These are phyloP conservation scores for Coccomyxa subellipsoidea DNA, from an alignment of 163 green algal species.

Conservation along the genomic window DNA sequence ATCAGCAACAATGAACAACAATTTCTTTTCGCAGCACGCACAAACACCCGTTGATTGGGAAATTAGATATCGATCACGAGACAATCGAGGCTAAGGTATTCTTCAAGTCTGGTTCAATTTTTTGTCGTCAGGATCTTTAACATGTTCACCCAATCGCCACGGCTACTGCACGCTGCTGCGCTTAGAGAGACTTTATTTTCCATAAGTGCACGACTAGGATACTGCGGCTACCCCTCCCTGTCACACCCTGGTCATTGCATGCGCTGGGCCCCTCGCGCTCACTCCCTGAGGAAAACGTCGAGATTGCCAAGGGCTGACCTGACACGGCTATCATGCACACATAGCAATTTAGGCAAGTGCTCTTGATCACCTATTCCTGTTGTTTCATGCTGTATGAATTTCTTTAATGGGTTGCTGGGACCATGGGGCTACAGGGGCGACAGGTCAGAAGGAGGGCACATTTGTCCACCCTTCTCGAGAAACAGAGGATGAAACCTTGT, in stretches of 20 bases:
- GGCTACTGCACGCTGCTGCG: background rate
- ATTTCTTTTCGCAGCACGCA: background rate
- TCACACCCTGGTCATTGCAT: background rate
- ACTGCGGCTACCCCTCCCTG: background rate
- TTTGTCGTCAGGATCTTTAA: background rate
- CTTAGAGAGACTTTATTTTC: background rate
- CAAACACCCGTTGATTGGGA: too few species aligned
- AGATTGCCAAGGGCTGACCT: background rate
- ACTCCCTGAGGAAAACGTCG: background rate
- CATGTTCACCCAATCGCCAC: background rate
- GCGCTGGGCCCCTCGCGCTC: background rate
- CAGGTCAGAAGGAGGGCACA: background rate
- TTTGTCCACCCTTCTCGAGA: background rate
- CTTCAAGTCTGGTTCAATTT: background rate
- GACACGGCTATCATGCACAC: background rate
- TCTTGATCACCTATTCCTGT: background rate
- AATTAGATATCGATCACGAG: too few species aligned
- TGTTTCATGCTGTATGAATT: background rate
- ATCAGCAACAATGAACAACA: background rate
- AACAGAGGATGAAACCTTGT: background rate
- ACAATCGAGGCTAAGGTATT: too few species aligned
- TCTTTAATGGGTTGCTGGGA: background rate
- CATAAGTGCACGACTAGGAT: conserved; percentile 11
- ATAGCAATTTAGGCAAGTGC: background rate
- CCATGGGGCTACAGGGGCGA: background rate